Evolutionary conservation across 2,329 filamentous ascomycete species (phyloP).

Genomic region (Emmonsia crescens): DNA sequence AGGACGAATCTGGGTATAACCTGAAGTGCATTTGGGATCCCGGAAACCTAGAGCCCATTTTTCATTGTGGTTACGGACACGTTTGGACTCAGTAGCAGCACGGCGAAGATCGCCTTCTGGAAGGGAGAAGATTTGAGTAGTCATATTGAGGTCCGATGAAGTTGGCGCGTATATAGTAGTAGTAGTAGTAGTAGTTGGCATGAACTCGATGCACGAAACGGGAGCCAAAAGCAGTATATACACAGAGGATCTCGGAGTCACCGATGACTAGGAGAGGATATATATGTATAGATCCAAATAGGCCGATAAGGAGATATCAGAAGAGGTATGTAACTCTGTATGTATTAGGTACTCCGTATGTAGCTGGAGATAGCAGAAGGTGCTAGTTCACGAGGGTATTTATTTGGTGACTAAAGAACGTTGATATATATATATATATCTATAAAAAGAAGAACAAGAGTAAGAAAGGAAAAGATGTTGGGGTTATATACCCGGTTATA

Average conservation of each 20-base stretch:
- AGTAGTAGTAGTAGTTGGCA: too few species aligned
- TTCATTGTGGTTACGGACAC: conserved; percentile 28
- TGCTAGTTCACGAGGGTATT: too few species aligned
- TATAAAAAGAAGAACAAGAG: background rate
- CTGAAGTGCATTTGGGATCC: background rate
- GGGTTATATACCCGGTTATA: too few species aligned
- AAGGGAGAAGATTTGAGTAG: conserved; percentile 25
- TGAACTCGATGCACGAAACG: background rate
- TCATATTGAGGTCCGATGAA: conserved; percentile 9
- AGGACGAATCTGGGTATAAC: conserved; percentile 9
- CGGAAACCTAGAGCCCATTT: conserved; percentile 32
- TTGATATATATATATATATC: background rate
- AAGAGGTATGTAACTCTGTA: too few species aligned
- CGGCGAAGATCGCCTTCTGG: conserved; percentile 44
- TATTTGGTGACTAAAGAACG: background rate
- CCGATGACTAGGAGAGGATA: background rate
- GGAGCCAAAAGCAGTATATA: background rate
- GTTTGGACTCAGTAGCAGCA: conserved; percentile 39
- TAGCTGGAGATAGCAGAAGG: background rate
- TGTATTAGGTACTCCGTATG: too few species aligned
- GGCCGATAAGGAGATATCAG: background rate
- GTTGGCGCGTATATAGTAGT: background rate
- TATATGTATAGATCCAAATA: background rate
- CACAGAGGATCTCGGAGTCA: background rate
- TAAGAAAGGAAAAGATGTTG: too few species aligned